Percentiles rank a stretch among this genome's conserved stretches.
Evolutionary conservation across 2,329 filamentous ascomycete species (phyloP).

Genomic region (Cryphonectria nitschkei): DNA sequence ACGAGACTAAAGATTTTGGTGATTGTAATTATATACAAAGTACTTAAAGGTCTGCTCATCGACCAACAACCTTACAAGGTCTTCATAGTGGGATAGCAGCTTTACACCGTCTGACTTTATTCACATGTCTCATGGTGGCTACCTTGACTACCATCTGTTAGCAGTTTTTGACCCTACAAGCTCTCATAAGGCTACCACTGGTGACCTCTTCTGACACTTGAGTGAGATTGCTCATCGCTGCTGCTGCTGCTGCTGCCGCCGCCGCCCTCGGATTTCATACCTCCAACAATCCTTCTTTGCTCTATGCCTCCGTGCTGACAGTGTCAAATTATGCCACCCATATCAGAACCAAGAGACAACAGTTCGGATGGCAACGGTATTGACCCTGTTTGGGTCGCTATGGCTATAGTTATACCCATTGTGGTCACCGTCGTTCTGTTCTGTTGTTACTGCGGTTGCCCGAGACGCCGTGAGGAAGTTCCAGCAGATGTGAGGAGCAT

Average conservation of each 20-base stretch:
- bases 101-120: not conserved
- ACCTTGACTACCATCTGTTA: not conserved
- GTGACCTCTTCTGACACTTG: not conserved
- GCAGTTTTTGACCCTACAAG: not conserved
- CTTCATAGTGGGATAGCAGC: not conserved
- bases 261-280: not conserved
- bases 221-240: not conserved
- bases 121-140: not conserved
- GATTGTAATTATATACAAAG: not conserved
- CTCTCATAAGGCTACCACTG: too few relatives aligned
- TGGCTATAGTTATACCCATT: slow-evolving; percentile 21
- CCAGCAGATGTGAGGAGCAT: not conserved
- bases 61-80: not conserved
- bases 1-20: not conserved
- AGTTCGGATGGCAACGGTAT: slow-evolving; percentile 14
- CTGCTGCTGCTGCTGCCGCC: not conserved
- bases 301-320: not conserved
- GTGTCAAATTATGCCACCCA: slow-evolving; percentile 2
- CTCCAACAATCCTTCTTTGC: not conserved
- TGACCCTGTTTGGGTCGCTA: slow-evolving; percentile 21
- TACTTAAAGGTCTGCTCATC: not conserved
- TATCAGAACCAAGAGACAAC: slow-evolving; percentile 10
- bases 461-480: not conserved
- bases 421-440: slow-evolving; percentile 3
- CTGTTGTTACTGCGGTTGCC: slow-evolving; percentile 17